Conservation (phyloP, 495 filamentous ascomycete genomes). For the Tuber aestivum region DNA sequence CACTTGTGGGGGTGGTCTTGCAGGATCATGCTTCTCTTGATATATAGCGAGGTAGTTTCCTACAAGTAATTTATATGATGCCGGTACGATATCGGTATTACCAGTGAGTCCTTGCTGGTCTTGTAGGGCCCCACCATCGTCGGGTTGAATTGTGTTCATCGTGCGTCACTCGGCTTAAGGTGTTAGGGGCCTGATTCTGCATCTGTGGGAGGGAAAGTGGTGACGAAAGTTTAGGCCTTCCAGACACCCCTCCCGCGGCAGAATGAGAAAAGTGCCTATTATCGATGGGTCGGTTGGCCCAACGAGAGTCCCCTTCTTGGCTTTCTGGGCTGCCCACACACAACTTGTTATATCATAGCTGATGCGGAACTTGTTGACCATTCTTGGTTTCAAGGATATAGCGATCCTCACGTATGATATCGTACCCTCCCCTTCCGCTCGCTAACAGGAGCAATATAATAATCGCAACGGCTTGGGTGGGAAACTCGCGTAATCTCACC, state of each 20-base stretch:
- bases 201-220: not conserved
- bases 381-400: not conserved
- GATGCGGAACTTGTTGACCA: not conserved
- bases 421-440: not conserved
- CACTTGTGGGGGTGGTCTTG: not conserved
- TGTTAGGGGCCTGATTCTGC: not conserved
- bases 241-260: not conserved
- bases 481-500: not conserved
- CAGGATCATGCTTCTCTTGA: not conserved
- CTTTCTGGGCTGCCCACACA: not conserved
- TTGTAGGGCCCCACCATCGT: not conserved
- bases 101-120: not conserved
- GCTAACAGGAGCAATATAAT: not conserved
- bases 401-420: not conserved
- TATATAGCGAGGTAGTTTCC: not conserved
- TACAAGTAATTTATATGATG: not conserved
- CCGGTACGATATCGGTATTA: not conserved
- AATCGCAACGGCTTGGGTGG: not conserved
- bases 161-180: not conserved
- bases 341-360: not conserved
- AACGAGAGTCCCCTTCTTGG: not conserved
- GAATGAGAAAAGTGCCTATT: not conserved
- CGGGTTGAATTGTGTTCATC: not conserved
- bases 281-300: not conserved
- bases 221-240: conserved; percentile 1